A percentile compares a stretch with the other conserved stretches of the same genome.
Evolutionary conservation across 2,329 filamentous ascomycete genomes (phyloP).

Genomic region (Colletotrichum shisoi): DNA sequence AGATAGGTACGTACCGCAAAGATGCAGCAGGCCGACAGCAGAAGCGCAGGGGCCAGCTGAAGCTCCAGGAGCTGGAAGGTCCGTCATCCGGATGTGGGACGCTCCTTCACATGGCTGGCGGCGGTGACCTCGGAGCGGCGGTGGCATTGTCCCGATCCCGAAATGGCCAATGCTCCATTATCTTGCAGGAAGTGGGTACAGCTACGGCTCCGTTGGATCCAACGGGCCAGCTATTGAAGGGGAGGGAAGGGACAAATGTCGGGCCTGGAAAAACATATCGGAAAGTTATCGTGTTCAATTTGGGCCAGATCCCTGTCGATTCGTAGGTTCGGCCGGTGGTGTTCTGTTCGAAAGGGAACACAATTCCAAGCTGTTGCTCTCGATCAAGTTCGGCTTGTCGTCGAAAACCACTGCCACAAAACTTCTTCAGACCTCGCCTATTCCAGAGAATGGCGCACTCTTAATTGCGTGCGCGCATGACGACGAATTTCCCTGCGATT

Average conservation of each 20-base stretch:
- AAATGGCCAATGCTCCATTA: background rate
- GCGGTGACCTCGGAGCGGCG: conserved; percentile 2
- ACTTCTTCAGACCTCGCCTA: background rate
- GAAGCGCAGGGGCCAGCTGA: conserved; percentile 18
- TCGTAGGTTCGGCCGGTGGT: conserved; percentile 24
- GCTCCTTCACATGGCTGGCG: background rate
- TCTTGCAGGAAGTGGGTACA: conserved; percentile 8
- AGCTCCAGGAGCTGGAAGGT: conserved; percentile 10
- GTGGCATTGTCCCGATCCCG: background rate
- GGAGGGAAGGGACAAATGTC: background rate
- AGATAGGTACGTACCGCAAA: conserved; percentile 22
- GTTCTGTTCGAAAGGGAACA: conserved; percentile 35
- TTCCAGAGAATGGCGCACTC: conserved; percentile 34
- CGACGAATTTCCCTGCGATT: conserved; percentile 8
- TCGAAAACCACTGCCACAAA: conserved; percentile 7
- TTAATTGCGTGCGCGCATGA: conserved; percentile 31
- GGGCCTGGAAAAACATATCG: conserved; percentile 39
- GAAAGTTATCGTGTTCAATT: conserved; percentile 41
- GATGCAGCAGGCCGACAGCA: background rate
- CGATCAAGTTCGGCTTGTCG: conserved; percentile 20
- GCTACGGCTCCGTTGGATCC: background rate
- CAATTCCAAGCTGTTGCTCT: conserved; percentile 28
- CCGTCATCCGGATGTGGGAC: background rate
- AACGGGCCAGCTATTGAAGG: background rate
- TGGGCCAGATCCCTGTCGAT: conserved; percentile 36